Conservation (phyloP, 192 early-diverging fungal genomes). For the Coemansia furcata region DNA sequence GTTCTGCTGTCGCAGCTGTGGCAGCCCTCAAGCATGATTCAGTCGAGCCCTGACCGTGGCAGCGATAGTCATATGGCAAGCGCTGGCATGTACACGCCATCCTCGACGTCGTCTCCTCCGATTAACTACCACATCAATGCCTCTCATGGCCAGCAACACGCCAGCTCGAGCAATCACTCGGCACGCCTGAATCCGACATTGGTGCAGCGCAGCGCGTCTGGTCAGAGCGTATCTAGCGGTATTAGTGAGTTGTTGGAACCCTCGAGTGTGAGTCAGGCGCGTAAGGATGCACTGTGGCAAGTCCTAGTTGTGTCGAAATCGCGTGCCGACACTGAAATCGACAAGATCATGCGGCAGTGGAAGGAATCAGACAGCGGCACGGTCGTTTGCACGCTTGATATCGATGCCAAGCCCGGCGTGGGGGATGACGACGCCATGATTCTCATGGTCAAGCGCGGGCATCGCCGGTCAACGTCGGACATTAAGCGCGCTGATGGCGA, state of each 20-base stretch:
- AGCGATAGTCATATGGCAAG: conserved; percentile 7
- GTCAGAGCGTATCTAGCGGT: conserved; percentile 48
- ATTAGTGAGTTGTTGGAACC: conserved; percentile 54
- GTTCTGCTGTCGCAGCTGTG: conserved; percentile 18
- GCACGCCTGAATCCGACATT: conserved; percentile 37
- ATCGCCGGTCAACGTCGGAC: conserved; percentile 46
- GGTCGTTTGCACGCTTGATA: conserved; percentile 38
- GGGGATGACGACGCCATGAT: conserved; percentile 52
- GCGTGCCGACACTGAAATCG: conserved; percentile 47
- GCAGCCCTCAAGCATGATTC: conserved; percentile 22
- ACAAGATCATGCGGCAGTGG: conserved; percentile 51
- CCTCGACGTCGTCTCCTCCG: conserved; percentile 46
- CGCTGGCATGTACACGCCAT: conserved; percentile 31
- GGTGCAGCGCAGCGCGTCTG: conserved; percentile 48
- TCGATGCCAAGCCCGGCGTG: conserved; percentile 30
- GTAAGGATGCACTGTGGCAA: conserved; percentile 53
- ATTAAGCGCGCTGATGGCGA: conserved; percentile 43
- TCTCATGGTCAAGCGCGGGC: conserved; percentile 52
- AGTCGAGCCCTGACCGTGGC: conserved; percentile 42
- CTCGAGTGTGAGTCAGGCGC: conserved; percentile 46
- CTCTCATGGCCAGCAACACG: conserved; percentile 3
- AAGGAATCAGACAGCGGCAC: conserved; percentile 35
- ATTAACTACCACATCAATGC: conserved; percentile 20
- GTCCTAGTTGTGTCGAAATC: conserved; percentile 51
- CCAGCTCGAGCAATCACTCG: conserved; percentile 26